phyloP scores from a whole-genome alignment of 73 alveolate species.

The Durusdinium trenchii region DNA sequence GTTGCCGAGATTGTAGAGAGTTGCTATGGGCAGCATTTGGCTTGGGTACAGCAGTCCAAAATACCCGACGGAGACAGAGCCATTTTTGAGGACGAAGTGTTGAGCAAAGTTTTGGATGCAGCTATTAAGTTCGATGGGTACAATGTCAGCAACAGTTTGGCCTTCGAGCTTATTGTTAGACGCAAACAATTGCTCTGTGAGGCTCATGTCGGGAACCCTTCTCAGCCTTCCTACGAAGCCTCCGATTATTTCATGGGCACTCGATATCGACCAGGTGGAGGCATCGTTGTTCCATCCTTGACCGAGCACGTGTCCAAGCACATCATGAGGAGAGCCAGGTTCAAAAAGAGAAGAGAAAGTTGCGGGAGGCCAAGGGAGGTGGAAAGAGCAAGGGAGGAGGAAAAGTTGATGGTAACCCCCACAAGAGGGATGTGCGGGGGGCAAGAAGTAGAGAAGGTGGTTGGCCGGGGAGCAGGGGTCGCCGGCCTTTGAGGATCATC shows the following conservation, averaged over 20 bases:
- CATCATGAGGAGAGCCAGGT: not conserved
- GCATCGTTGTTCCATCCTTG: not conserved
- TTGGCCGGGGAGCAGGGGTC: not conserved
- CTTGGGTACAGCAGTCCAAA: not conserved
- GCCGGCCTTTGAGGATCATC: too few species aligned
- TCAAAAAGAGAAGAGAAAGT: not conserved
- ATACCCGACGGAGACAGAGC: conserved; percentile 3
- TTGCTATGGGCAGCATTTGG: conserved; percentile 5
- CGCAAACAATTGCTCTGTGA: not conserved
- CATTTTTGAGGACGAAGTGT: not conserved
- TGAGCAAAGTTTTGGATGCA: not conserved
- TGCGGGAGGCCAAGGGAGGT: conserved; percentile 1
- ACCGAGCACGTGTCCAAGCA: not conserved
- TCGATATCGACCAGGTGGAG: not conserved
- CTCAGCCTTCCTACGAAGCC: not conserved
- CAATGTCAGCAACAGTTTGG: not conserved
- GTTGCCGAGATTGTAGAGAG: not conserved
- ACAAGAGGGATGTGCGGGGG: not conserved
- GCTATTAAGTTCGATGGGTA: not conserved
- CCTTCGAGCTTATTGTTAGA: not conserved
- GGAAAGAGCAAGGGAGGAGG: not conserved
- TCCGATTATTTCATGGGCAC: conserved; percentile 4
- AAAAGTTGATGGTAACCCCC: too few species aligned
- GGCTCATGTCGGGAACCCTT: conserved; percentile 23
- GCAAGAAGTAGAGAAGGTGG: not conserved